A percentile compares a stretch with the other conserved stretches of the same genome.
phyloP scores from a whole-genome alignment of 1,284 basidiomycete species.

The Malassezia vespertilionis region DNA sequence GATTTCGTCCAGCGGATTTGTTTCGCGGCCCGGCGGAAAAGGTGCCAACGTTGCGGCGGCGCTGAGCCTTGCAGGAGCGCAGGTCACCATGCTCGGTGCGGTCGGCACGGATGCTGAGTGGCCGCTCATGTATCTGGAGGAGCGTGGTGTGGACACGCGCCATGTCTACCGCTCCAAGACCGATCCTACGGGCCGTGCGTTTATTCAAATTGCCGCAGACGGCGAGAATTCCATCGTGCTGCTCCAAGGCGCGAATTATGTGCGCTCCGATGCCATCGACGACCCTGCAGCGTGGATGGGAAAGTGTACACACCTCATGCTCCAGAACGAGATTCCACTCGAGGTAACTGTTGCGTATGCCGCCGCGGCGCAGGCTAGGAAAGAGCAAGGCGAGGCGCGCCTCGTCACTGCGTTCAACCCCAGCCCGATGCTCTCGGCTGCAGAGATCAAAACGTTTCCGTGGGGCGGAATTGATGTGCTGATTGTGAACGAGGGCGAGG shows the following conservation, averaged over 20 bases:
- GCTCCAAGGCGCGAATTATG: constrained; percentile 40
- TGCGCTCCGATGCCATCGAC: constrained; percentile 15
- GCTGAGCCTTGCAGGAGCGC: constrained; percentile 29
- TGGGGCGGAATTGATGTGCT: constrained; percentile 52
- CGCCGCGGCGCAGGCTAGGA: background rate
- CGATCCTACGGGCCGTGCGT: constrained; percentile 37
- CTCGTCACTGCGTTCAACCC: constrained; percentile 52
- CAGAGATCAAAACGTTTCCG: constrained; percentile 49
- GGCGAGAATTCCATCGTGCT: constrained; percentile 46
- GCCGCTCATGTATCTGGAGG: constrained; percentile 34
- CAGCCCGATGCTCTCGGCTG: constrained; percentile 51
- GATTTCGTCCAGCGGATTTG: constrained; percentile 31
- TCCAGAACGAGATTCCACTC: constrained; percentile 56
- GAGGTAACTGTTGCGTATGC: constrained; percentile 50
- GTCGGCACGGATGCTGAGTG: constrained; percentile 41
- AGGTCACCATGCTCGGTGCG: constrained; percentile 27
- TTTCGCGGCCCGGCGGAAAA: constrained; percentile 39
- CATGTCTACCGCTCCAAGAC: constrained; percentile 23
- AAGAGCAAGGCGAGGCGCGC: background rate
- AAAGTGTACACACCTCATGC: constrained; percentile 50
- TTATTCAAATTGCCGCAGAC: constrained; percentile 41
- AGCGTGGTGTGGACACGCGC: constrained; percentile 24
- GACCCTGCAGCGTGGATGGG: constrained; percentile 6
- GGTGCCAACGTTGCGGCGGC: constrained; percentile 44
- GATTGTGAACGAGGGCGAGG: constrained; percentile 54